A percentile compares a stretch with the other conserved stretches of the same genome.
Evolutionary conservation across 805 yeast species (phyloP).

Genomic region (Candida rishiriensis): DNA sequence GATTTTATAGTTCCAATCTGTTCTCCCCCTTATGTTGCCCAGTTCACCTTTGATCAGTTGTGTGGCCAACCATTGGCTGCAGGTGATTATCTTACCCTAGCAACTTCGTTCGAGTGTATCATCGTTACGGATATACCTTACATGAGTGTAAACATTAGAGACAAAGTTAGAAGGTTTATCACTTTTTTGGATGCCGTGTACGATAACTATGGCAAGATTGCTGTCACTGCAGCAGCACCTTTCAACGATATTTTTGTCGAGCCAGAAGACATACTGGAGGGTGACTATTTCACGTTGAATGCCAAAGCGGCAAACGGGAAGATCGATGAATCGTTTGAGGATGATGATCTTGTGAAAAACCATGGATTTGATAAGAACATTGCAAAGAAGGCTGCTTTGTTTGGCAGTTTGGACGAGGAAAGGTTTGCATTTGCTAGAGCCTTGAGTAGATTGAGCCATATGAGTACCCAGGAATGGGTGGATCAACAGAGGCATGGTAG

Average conservation of each 20-base stretch:
- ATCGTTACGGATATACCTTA: slow-evolving; percentile 93
- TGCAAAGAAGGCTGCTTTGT: slow-evolving; percentile 69
- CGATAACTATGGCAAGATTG: slow-evolving; percentile 82
- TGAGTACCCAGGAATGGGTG: slow-evolving; percentile 93
- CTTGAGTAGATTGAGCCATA: slow-evolving; percentile 81
- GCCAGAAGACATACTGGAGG: slow-evolving; percentile 55
- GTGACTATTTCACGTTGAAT: slow-evolving; percentile 36
- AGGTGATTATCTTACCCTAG: slow-evolving; percentile 87
- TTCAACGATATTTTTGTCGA: slow-evolving; percentile 84
- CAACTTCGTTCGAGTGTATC: slow-evolving; percentile 68
- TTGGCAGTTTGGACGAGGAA: slow-evolving; percentile 84
- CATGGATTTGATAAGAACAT: slow-evolving; percentile 74
- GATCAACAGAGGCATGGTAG: slow-evolving; percentile 31
- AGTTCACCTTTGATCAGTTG: slow-evolving; percentile 78
- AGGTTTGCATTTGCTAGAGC: slow-evolving; percentile 97
- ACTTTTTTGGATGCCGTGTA: slow-evolving; percentile 95
- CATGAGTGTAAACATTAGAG: slow-evolving; percentile 71
- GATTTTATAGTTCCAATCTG: slow-evolving; percentile 69
- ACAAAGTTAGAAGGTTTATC: slow-evolving; percentile 84
- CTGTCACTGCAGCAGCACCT: slow-evolving; percentile 84
- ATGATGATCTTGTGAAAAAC: slow-evolving; percentile 62
- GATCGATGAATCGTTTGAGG: slow-evolving; percentile 34
- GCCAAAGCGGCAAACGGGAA: slow-evolving; percentile 22
- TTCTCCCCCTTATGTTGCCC: slow-evolving; percentile 79
- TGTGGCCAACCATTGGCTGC: slow-evolving; percentile 90